These are phyloP conservation scores for Rhamnella rubrinervis DNA, from an alignment of 331 rosid genomes.

Conservation along the genomic window DNA sequence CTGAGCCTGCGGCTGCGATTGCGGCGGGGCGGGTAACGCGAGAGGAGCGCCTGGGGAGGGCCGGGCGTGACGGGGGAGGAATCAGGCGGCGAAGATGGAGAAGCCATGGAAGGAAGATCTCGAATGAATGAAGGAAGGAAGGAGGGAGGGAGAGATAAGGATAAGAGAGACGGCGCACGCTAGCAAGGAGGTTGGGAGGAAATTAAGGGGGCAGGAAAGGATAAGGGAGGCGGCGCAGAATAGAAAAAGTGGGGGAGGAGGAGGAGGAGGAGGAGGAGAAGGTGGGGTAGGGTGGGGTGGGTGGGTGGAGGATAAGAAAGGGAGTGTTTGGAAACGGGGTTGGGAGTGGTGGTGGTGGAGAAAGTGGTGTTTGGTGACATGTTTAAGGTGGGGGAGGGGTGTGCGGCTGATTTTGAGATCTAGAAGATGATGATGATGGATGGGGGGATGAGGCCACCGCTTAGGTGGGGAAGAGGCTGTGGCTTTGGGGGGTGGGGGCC, in stretches of 20 bases:
- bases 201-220: background rate
- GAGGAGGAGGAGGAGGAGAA: background rate
- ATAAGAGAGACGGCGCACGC: slow-evolving; percentile 25
- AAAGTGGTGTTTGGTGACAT: slow-evolving; percentile 48
- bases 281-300: background rate
- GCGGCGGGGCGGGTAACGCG: slow-evolving; percentile 29
- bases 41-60: slow-evolving; percentile 32
- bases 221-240: slow-evolving; percentile 7
- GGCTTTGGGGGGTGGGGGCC: slow-evolving; percentile 56
- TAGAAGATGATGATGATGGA: slow-evolving; percentile 4
- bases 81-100: slow-evolving; percentile 36
- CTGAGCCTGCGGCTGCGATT: slow-evolving; percentile 21
- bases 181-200: slow-evolving; percentile 1
- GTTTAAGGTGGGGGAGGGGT: slow-evolving; percentile 48
- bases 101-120: slow-evolving; percentile 35
- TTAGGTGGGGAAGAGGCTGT: slow-evolving; percentile 54
- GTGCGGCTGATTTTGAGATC: slow-evolving; percentile 75
- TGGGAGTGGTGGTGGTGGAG: slow-evolving; percentile 33
- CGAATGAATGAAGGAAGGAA: background rate
- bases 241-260: background rate
- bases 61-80: slow-evolving; percentile 16
- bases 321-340: background rate
- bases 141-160: slow-evolving; percentile 11
- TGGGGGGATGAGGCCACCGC: slow-evolving; percentile 74
- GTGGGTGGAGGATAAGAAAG: background rate